Evolutionary conservation across 306 rosid species (phyloP).

Genomic region (Fragaria iinumae): DNA sequence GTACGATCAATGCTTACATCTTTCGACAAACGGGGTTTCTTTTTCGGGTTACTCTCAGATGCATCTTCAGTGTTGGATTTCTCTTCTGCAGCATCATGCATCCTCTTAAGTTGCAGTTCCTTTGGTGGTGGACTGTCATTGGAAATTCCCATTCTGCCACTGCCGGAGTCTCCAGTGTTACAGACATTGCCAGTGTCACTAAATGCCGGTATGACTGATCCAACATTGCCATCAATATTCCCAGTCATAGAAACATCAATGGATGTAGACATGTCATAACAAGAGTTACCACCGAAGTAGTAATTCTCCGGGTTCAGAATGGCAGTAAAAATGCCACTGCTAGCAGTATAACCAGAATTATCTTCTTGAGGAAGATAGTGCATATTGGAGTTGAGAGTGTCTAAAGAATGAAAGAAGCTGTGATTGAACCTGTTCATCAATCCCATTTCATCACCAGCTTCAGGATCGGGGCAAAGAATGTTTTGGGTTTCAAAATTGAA

Average conservation of each 20-base stretch:
- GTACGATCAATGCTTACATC: constrained; percentile 44
- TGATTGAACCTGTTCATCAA: constrained; percentile 27
- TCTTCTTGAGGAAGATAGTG: constrained; percentile 52
- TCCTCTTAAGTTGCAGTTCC: constrained; percentile 50
- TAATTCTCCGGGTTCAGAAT: constrained; percentile 30
- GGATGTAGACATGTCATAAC: constrained; percentile 23
- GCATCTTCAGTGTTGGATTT: constrained; percentile 16
- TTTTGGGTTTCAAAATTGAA: constrained; percentile 34
- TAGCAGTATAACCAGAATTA: constrained; percentile 4
- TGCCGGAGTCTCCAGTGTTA: constrained; percentile 29
- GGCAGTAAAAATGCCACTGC: constrained; percentile 28
- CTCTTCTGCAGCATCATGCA: constrained; percentile 36
- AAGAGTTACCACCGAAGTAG: constrained; percentile 21
- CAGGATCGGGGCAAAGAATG: constrained; percentile 26
- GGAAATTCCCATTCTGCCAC: constrained; percentile 23
- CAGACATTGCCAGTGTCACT: constrained; percentile 35
- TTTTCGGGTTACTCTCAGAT: constrained; percentile 40
- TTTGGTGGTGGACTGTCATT: constrained; percentile 28
- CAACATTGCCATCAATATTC: constrained; percentile 24
- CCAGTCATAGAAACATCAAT: constrained; percentile 26
- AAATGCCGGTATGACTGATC: constrained; percentile 36
- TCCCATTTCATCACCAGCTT: constrained; percentile 19
- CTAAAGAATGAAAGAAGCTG: constrained; percentile 46
- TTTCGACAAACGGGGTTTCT: constrained; percentile 40
- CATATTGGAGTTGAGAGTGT: constrained; percentile 39